These are phyloP conservation scores for Kuraishia hungarica DNA, from an alignment of 805 yeast species.

Conservation along the genomic window DNA sequence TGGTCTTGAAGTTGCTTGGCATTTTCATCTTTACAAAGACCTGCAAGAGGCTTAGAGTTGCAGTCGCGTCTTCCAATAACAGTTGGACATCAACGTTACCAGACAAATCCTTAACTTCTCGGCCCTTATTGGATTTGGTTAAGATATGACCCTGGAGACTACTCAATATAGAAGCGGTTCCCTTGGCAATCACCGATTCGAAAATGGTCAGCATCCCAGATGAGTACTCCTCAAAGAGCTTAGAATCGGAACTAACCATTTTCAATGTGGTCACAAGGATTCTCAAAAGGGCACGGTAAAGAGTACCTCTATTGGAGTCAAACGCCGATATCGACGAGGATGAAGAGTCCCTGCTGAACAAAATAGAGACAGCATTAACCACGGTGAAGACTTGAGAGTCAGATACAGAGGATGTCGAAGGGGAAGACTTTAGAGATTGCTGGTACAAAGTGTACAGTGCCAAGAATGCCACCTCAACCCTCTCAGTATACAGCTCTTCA, in stretches of 20 bases:
- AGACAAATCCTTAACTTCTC: conserved; percentile 15
- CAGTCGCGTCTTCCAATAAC: not conserved
- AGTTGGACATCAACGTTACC: conserved; percentile 6
- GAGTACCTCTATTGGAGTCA: conserved; percentile 22
- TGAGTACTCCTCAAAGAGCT: conserved; percentile 34
- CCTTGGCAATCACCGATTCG: conserved; percentile 54
- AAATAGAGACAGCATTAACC: conserved; percentile 31
- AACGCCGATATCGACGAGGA: conserved; percentile 23
- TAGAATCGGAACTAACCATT: conserved; percentile 30
- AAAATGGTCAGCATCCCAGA: conserved; percentile 49
- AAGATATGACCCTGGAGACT: conserved; percentile 51
- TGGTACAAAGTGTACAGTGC: conserved; percentile 31
- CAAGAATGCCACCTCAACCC: conserved; percentile 62
- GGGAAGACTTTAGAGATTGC: conserved; percentile 7
- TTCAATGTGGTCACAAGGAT: conserved; percentile 41
- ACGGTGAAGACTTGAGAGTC: conserved; percentile 31
- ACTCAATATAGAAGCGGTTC: conserved; percentile 50
- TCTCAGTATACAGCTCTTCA: conserved; percentile 43
- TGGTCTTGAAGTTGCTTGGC: conserved; percentile 35
- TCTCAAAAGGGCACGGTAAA: conserved; percentile 55
- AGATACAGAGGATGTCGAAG: conserved; percentile 18
- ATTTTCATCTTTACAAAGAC: conserved; percentile 42
- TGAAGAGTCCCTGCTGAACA: conserved; percentile 30
- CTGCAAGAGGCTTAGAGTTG: conserved; percentile 32
- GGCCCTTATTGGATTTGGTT: conserved; percentile 23